phyloP scores from a whole-genome alignment of 2,329 filamentous ascomycete genomes.

The Exophiala calicioides region DNA sequence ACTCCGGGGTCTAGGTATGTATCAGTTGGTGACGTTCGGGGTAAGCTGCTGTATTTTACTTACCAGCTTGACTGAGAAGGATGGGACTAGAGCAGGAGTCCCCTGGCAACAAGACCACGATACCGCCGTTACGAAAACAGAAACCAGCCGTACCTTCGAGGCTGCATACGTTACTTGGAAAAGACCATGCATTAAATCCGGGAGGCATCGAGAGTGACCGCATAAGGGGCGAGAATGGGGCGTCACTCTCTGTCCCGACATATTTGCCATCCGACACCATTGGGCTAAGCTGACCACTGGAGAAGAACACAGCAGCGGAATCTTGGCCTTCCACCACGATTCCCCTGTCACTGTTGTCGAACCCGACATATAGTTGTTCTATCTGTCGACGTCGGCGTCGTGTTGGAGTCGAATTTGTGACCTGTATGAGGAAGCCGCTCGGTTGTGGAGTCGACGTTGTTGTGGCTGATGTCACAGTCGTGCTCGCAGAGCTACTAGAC shows the following conservation, averaged over 20 bases:
- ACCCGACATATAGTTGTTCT: not conserved
- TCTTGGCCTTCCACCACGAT: not conserved
- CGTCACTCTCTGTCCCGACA: not conserved
- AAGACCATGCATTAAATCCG: not conserved
- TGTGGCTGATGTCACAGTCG: not conserved
- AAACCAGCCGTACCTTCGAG: not conserved
- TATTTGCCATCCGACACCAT: conserved; percentile 1
- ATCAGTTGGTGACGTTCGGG: not conserved
- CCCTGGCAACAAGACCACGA: not conserved
- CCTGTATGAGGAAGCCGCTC: not conserved
- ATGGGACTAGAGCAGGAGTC: not conserved
- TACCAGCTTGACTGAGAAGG: not conserved
- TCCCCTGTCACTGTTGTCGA: not conserved
- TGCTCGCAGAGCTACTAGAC: not conserved
- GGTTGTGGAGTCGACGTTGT: not conserved
- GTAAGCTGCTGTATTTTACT: not conserved
- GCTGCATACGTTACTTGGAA: not conserved
- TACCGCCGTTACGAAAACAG: not conserved
- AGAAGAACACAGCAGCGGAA: not conserved
- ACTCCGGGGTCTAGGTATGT: not conserved
- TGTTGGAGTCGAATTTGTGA: not conserved
- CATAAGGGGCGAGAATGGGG: not conserved
- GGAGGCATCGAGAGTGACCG: not conserved
- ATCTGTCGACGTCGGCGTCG: not conserved
- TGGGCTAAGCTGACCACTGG: not conserved